Base-by-base conservation (phyloP, 768 basidiomycete species). In the Suillus subluteus region DNA sequence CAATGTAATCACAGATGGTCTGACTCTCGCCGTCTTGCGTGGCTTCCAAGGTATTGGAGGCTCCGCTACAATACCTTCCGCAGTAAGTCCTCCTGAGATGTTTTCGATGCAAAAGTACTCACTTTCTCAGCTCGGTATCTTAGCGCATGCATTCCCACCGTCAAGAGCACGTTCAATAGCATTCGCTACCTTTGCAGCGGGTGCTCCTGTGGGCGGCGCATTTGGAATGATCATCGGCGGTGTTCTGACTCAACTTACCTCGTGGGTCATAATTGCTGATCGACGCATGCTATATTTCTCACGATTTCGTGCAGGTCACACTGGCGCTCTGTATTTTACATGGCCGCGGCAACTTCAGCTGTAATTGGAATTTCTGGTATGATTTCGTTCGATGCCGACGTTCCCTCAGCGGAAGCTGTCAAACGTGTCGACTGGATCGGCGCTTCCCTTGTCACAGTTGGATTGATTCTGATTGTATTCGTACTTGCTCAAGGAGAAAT, bases 171-270 rank as follows among this genome's bases (percentile, higher is more conserved):
- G 95, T 12, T 87, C 91, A 1, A 76, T 87, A 0, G 95, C 94
- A 0, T 97, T 96, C 68, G 87, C 95, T 0, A 88, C 90, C 0
- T 96, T 95, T 69, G 84, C 90, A 1, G 92, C 94, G 0, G 96
- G 96, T 35, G 92, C 91, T 0, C 94, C 95, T 0, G 73, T 96
- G 6, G 95, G 95, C 0, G 91, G 84, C 0, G 90, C 87, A 0
- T 78, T 95, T 16, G 94, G 95, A 1, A 82, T 82, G 38, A 78
- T 88, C 0, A 66, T 94, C 0, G 94, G 94, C 21, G 93, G 92
- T n/a, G 78, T 89, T 1, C 76, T 94, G 23, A 91, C 89, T 0
- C 84, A 93, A 70, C 79, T 82, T 9, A 78, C 78, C 58, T 35
- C 61, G 82, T 83, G 65, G 64, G 79, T 74, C 4, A n/a, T 2